Evolutionary conservation across 176 grass and related monocot species (phyloP).

Genomic region (Aegilops umbellulata): DNA sequence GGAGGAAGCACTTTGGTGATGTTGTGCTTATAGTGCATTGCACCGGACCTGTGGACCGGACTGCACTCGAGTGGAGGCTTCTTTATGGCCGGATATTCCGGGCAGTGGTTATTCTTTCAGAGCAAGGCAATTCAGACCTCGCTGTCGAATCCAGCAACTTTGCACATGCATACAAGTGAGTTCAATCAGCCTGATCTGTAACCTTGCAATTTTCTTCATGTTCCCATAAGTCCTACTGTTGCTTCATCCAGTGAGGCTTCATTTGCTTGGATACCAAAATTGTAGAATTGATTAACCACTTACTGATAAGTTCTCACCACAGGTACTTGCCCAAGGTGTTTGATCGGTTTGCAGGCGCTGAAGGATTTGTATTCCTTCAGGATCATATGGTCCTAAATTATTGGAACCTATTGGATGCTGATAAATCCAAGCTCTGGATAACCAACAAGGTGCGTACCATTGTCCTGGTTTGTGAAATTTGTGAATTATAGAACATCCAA

Average conservation of each 20-base stretch:
- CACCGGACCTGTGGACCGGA: constrained; percentile 47
- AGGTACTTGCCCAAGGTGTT: constrained; percentile 91
- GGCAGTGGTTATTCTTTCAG: constrained; percentile 78
- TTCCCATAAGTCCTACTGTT: neutral
- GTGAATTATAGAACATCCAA: neutral
- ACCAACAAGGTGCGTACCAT: constrained; percentile 65
- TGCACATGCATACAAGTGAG: constrained; percentile 89
- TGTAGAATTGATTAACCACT: neutral
- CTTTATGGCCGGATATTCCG: constrained; percentile 91
- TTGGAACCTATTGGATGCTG: constrained; percentile 81
- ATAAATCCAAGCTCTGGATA: constrained; percentile 89
- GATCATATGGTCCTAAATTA: constrained; percentile 92
- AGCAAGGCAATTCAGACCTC: constrained; percentile 63
- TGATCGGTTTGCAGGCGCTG: constrained; percentile 62
- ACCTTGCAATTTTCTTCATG: neutral
- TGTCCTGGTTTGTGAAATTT: constrained; percentile 3
- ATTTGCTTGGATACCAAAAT: neutral
- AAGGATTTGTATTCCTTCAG: constrained; percentile 93
- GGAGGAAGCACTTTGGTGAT: constrained; percentile 92
- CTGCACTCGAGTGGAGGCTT: constrained; percentile 84
- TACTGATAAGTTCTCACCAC: constrained; percentile 8
- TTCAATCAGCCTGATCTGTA: constrained; percentile 21
- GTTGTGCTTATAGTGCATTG: constrained; percentile 76
- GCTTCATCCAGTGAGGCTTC: neutral
- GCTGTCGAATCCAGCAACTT: constrained; percentile 55